A percentile compares a stretch with the other conserved stretches of the same genome.
phyloP scores from a whole-genome alignment of 306 rosid genomes.

The Vigna angularis region DNA sequence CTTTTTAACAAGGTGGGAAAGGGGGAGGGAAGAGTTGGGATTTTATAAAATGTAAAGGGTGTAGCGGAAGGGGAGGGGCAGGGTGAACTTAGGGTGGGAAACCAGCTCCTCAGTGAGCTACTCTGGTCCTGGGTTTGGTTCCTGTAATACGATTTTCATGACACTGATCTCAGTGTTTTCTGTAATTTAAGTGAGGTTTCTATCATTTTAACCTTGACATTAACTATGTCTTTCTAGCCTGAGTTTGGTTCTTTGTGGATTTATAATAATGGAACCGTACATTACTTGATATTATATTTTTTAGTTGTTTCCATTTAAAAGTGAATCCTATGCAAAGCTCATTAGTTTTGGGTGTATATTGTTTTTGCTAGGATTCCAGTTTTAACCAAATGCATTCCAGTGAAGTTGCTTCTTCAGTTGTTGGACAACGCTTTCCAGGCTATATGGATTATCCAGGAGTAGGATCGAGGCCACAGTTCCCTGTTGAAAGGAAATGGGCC shows the following conservation, averaged over 20 bases:
- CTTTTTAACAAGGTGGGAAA: neutral
- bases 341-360: slow-evolving; percentile 42
- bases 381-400: slow-evolving; percentile 63
- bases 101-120: neutral
- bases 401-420: slow-evolving; percentile 70
- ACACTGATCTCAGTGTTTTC: neutral
- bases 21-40: neutral
- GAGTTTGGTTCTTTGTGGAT: slow-evolving; percentile 31
- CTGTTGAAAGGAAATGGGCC: slow-evolving; percentile 91
- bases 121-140: slow-evolving; percentile 19
- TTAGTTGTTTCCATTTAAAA: slow-evolving; percentile 19
- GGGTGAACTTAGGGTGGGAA: neutral
- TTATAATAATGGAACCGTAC: slow-evolving; percentile 8
- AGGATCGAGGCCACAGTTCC: slow-evolving; percentile 68
- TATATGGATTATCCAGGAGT: slow-evolving; percentile 73
- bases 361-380: slow-evolving; percentile 61
- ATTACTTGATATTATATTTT: slow-evolving; percentile 32
- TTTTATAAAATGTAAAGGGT: slow-evolving; percentile 12
- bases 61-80: neutral
- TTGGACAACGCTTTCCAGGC: slow-evolving; percentile 74
- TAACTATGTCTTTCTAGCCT: slow-evolving; percentile 33
- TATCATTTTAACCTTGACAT: slow-evolving; percentile 24
- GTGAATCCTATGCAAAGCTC: slow-evolving; percentile 29
- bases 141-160: slow-evolving; percentile 11
- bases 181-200: slow-evolving; percentile 28